Evolutionary conservation across 495 filamentous ascomycete species (phyloP), one percentile per base, ranked within the genome.

Genomic region (Staphylotrichum longicolle): DNA sequence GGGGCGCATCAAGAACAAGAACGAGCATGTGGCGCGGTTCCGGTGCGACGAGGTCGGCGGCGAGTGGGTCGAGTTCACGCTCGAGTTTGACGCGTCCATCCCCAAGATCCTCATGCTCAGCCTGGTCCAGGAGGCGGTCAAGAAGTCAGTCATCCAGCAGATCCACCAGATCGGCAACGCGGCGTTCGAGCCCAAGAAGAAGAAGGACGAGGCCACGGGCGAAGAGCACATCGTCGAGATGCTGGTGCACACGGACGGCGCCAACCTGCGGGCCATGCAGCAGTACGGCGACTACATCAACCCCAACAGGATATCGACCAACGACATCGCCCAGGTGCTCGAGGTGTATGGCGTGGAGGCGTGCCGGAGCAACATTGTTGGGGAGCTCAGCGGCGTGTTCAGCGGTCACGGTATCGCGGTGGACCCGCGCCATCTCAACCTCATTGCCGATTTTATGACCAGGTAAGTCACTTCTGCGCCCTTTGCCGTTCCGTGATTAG

Each of bases 371-470:
- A 88, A 86, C 57, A 96, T 99, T 66, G 86, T 98, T 55, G 83
- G 82, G 44, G 94, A 99, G 78, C 86, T 98, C 73, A 83, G 86
- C 54, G 82, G 81, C 62, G 91, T 98, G 60, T 99, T 99, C 83
- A 79, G 82, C 58, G 85, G 86, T 74, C 93, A 99, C 85, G 90
- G 89, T 71, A 99, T 99, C 78, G 85, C 81, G 60, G 94, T 99
- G 62, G 92, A 99, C 70, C 84, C 88, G 57, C 86, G 94, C 60
- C 94, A 99, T 76, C 76, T 99, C 66, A 96, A 93, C 76, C 82
- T 98, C 61, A 96, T 98, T 66, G 93, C 89, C 56, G 94, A 98
- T 76, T 89, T 88, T 75, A 98, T 98, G 94, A 98, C 95, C 15
- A 69, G 68, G 67, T 68, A 11, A 12, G 40, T 35, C 30, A 53